Evolutionary conservation across 2,329 filamentous ascomycete species (phyloP), one percentile per base, ranked within the genome.

Genomic region (Pezicula carpinea): DNA sequence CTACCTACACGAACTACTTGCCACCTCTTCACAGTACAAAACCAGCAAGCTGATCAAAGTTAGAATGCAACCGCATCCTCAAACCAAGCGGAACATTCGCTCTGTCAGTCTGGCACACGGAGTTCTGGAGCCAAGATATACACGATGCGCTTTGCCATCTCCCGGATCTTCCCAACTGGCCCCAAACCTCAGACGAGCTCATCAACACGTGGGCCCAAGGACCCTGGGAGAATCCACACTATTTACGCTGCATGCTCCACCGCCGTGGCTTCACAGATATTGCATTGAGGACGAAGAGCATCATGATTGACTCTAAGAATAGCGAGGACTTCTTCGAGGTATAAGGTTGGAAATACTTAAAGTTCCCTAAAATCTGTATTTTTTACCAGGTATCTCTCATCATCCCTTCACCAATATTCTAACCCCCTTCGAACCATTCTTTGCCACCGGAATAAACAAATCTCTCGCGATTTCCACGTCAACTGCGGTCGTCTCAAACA

Each of bases 401-500:
- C 34, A 36, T 4, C 54, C 56, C 38, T 22, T 44, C 14, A 54
- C 42, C 43, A 49, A 39, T 8, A 54, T 48, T 15, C 46, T 42
- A 2, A 54, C 46, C 10, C 52, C 52, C 32, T 49, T 26, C 23
- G 43, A 51, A 3, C 50, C 49, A 14, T 49, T 40, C 29, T 46
- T 51, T 1, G 45, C 46, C 8, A 43, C 15, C 14, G 50, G 43
- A 18, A 51, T 47, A 29, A 54, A 51, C 5, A 21, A 21, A 46
- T 54, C 52, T 2, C 46, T 32, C 17, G 38, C 8, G 15, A 53
- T 51, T 14, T 50, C 45, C 1, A 62, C 56, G 44, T 60, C 59
- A 2, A 39, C 39, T 13, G 29, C 26, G 45, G 49, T 54, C 8
- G 63, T 64, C 43, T 61, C 59, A 38, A 53, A 60, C 34, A 62